These are phyloP conservation scores for Tricladium varicosporioides DNA, from an alignment of 2,329 filamentous ascomycete genomes.

Conservation along the genomic window DNA sequence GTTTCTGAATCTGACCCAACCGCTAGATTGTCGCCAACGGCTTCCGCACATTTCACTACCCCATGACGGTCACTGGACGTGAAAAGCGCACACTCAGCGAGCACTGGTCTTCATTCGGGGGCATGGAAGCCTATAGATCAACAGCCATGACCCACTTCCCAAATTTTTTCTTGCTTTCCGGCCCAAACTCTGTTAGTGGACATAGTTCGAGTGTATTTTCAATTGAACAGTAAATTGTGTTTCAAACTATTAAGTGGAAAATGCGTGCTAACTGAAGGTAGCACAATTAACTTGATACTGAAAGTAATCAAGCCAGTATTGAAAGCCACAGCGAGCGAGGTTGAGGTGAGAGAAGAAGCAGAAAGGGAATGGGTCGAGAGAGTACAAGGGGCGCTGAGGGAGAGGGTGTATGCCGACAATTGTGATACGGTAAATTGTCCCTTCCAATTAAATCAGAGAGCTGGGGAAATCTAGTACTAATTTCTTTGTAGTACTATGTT, in stretches of 20 bases:
- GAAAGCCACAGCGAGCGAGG: no score
- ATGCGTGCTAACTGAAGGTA: no score
- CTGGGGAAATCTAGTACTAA: no score
- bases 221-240: background rate
- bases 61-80: background rate
- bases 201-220: background rate
- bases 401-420: no score
- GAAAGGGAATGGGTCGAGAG: no score
- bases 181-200: background rate
- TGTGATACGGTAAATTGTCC: no score
- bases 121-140: background rate
- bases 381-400: no score
- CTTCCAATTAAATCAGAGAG: no score
- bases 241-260: background rate
- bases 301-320: no score
- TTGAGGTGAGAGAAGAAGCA: no score
- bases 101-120: background rate
- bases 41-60: background rate
- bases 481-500: no score
- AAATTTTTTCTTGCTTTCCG: background rate
- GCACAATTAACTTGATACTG: no score
- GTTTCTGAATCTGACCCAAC: background rate
- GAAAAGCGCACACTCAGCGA: background rate
- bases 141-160: background rate
- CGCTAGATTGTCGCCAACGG: background rate